Evolutionary conservation across 177 flowering plant species (phyloP), one percentile per base, ranked within the genome.

Genomic region (Vitis hybrid): DNA sequence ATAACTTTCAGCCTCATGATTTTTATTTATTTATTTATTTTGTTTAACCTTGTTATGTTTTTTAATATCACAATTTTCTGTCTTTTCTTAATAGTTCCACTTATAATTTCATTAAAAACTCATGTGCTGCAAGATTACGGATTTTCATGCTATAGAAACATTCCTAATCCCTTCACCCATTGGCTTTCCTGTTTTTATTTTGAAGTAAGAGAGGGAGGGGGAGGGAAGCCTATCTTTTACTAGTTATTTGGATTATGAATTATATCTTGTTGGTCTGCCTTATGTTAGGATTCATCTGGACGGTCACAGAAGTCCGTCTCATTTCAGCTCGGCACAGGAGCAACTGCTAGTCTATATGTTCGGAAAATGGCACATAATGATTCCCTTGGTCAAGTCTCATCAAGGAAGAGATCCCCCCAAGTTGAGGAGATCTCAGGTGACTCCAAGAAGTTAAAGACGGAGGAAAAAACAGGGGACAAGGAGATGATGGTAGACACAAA

Each of bases 201-300:
- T 62, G 12, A 62, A 48, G 9, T 15, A 48, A 11, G 50, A 7
- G 24, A 12, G 30, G 24, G 11, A 10, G 11, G 50, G 20, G 10
- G 2, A 17, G 15, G 3, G 51, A 20, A 55, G 2, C 14, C 14
- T 17, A 14, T 46, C 50, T 10, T 4, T 6, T 1, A 32, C 18
- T 21, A 6, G 14, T 32, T 5, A 2, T 18, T 57, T 11, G 51
- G 32, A 53, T 13, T 41, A 20, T 20, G 15, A 10, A 55, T 35
- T 15, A 35, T 1, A 62, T 21, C 49, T 58, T 27, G 14, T 55
- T 27, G 53, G 46, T 70, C 54, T 71, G 14, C 63, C 65, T 35
- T 71, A 1, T 80, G 68, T 62, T 68, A 94, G 98, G 98, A 91
- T 56, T 73, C 86, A 12, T 64, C 11, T 60, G 97, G 98, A 32